A percentile compares a stretch with the other conserved stretches of the same genome.
Evolutionary conservation across 208 protist genomes (phyloP).

Genomic region (Crithidia expoeki): DNA sequence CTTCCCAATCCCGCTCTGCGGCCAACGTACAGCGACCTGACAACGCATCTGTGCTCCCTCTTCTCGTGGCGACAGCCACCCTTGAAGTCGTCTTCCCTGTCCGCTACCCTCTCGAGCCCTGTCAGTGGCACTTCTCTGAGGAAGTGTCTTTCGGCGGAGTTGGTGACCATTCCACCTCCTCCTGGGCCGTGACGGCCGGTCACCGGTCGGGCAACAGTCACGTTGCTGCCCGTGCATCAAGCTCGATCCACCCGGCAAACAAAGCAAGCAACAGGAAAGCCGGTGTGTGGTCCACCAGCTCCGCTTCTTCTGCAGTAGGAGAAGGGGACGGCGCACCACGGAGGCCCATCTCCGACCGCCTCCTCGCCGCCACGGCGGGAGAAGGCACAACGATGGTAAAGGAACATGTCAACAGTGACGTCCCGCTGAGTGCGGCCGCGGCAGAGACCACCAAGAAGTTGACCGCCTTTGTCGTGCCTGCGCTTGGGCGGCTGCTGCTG

Average conservation of each 20-base stretch:
- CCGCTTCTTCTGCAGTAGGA: not conserved
- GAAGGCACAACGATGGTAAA: not conserved
- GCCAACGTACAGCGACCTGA: too few species aligned
- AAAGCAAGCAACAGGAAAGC: not conserved
- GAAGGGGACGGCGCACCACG: slow-evolving; percentile 5
- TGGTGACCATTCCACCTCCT: slow-evolving; percentile 23
- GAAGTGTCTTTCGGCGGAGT: slow-evolving; percentile 26
- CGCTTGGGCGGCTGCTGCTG: slow-evolving; percentile 22
- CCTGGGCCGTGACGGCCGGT: slow-evolving; percentile 26
- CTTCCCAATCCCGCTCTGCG: not conserved
- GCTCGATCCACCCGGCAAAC: not conserved
- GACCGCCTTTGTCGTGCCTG: slow-evolving; percentile 22
- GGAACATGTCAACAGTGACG: not conserved
- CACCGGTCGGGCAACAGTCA: slow-evolving; percentile 7
- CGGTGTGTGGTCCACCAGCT: not conserved
- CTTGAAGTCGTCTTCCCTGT: slow-evolving; percentile 46
- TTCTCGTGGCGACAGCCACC: slow-evolving; percentile 32
- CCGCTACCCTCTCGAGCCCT: slow-evolving; percentile 51
- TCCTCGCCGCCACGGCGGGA: slow-evolving; percentile 3
- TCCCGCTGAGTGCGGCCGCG: not conserved
- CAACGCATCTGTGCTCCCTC: slow-evolving; percentile 3
- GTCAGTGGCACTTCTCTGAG: slow-evolving; percentile 47
- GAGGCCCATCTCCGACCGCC: not conserved
- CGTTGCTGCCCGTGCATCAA: not conserved
- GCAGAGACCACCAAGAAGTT: slow-evolving; percentile 3